Percentiles rank a stretch among this genome's conserved stretches.
phyloP scores from a whole-genome alignment of 192 early-diverging fungal species.

The Coemansia sp. region DNA sequence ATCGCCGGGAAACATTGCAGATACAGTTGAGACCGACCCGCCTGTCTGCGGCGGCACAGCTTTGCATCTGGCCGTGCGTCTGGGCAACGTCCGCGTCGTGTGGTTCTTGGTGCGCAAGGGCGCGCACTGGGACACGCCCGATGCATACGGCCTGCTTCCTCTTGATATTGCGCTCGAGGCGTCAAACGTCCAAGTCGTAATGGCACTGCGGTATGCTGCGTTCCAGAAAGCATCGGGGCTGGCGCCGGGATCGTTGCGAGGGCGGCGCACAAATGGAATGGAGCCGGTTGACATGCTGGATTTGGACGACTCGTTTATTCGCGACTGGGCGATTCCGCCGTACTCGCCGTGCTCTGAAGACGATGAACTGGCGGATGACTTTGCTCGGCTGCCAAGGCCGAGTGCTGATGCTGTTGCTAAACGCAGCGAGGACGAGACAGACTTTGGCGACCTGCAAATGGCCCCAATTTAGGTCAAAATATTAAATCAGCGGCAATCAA shows the following conservation, averaged over 20 bases:
- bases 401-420: not conserved
- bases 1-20: too few relatives aligned
- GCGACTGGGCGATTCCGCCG: slow-evolving; percentile 47
- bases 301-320: slow-evolving; percentile 49
- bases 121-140: slow-evolving; percentile 69
- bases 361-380: not conserved
- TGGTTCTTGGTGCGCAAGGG: slow-evolving; percentile 68
- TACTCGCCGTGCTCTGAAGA: slow-evolving; percentile 22
- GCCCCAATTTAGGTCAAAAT: not conserved
- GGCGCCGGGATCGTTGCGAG: slow-evolving; percentile 28
- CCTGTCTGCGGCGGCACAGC: slow-evolving; percentile 57
- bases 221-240: slow-evolving; percentile 49
- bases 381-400: not conserved
- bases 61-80: slow-evolving; percentile 71
- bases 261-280: slow-evolving; percentile 1
- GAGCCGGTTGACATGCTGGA: slow-evolving; percentile 49
- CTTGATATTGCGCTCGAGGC: slow-evolving; percentile 53
- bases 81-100: slow-evolving; percentile 67
- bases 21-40: not conserved
- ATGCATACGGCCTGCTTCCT: slow-evolving; percentile 57
- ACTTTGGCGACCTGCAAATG: slow-evolving; percentile 26
- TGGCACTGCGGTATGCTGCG: slow-evolving; percentile 53
- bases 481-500: too few relatives aligned
- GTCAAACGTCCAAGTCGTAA: slow-evolving; percentile 52
- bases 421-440: slow-evolving; percentile 7